Evolutionary conservation across 306 rosid species (phyloP).

Genomic region (Vigna nakashimae): DNA sequence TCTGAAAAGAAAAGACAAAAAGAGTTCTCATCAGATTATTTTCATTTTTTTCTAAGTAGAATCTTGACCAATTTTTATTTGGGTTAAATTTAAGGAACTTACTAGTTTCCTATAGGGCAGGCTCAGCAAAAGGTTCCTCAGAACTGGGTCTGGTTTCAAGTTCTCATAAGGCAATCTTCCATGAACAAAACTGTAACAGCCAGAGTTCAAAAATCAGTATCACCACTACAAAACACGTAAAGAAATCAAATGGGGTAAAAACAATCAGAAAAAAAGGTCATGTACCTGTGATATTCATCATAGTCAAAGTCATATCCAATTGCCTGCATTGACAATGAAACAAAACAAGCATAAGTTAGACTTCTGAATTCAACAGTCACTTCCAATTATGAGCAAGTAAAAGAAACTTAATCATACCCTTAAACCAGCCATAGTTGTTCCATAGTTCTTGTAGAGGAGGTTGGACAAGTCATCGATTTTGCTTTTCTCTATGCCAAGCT

Average conservation of each 20-base stretch:
- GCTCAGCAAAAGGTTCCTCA: constrained; percentile 74
- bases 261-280: background rate
- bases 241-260: constrained; percentile 3
- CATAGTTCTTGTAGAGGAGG: constrained; percentile 83
- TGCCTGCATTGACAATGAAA: constrained; percentile 64
- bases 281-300: constrained; percentile 87
- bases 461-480: constrained; percentile 67
- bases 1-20: constrained; percentile 49
- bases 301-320: constrained; percentile 93
- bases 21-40: constrained; percentile 12
- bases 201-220: constrained; percentile 10
- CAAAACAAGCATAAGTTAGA: background rate
- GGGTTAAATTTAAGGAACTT: constrained; percentile 37
- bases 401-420: constrained; percentile 62
- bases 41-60: background rate
- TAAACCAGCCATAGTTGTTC: constrained; percentile 98
- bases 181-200: constrained; percentile 72
- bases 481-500: constrained; percentile 80
- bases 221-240: constrained; percentile 4
- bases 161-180: constrained; percentile 94
- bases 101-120: constrained; percentile 86
- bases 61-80: background rate
- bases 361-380: constrained; percentile 1
- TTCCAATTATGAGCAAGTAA: constrained; percentile 17
- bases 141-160: constrained; percentile 81